Evolutionary conservation across 768 basidiomycete genomes (phyloP), one percentile per base, ranked within the genome.

Genomic region (Calvatia gigantea): DNA sequence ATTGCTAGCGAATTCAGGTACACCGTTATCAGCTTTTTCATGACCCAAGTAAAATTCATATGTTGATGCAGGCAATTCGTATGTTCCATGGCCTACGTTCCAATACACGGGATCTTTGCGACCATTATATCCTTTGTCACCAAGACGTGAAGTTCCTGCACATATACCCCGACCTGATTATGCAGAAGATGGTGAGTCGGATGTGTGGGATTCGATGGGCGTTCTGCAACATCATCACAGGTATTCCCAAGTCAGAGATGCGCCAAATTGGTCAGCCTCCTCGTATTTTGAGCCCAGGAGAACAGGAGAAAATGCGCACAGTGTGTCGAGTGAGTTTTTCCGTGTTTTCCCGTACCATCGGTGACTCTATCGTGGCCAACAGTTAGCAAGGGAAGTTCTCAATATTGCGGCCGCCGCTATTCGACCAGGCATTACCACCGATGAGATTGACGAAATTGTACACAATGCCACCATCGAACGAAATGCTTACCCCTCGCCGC

Each of bases 341-440:
- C 2, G 23, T 44, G 17, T 29, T 43, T 8, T 21, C 56, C 8
- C 32, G 27, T 17, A 32, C 28, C 27, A 21, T 11, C 21, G 11
- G 45, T 23, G 8, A 38, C 21, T 11, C 33, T 3, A 19, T 12
- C 15, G 12, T 21, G 45, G 51, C 43, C 31, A 51, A 23, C 58
- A 98, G 97, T 78, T 97, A 60, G 83, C 81, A 3, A 78, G 97
- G 46, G 93, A 99, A 73, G 87, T 99, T n/a, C 80, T 99, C 19
- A 95, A 98, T 69, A 78, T 91, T 54, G 88, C 91, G 15, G 96
- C 95, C 1, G 83, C 94, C 0, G 82, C 86, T 64, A 75, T 98
- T 58, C 77, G 81, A 39, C 91, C 94, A n/a, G 97, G 96, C 32
- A 82, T 97, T 35, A 97, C 96, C 9, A 98, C 97, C 1, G 94